These are phyloP conservation scores for Aspergillus eucalypticola DNA, from an alignment of 2,329 filamentous ascomycete genomes.

Conservation along the genomic window DNA sequence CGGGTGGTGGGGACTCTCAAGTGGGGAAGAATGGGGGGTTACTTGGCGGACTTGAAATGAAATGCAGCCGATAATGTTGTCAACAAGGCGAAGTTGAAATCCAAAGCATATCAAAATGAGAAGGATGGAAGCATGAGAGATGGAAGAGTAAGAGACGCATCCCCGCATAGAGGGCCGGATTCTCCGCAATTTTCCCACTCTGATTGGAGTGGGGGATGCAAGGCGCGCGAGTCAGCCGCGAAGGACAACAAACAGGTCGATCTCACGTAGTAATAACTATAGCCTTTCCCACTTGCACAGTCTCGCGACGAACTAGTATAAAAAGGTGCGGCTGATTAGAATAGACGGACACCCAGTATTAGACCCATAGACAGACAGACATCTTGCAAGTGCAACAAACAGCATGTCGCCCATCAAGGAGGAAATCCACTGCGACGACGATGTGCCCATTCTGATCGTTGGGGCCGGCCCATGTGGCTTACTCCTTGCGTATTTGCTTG, in stretches of 20 bases:
- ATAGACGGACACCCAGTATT: too few species aligned
- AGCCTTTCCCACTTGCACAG: not conserved
- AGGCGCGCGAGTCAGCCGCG: not conserved
- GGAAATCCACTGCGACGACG: not conserved
- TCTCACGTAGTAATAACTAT: not conserved
- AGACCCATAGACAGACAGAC: too few species aligned
- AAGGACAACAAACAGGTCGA: not conserved
- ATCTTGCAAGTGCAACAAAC: too few species aligned
- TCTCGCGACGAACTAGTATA: not conserved
- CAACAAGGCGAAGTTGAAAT: too few species aligned
- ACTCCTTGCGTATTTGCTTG: constrained; percentile 3
- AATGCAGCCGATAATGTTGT: too few species aligned
- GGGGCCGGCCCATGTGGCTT: constrained; percentile 5
- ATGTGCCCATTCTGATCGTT: constrained; percentile 1
- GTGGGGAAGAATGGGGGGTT: too few species aligned
- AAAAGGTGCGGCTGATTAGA: not conserved
- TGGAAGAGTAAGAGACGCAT: not conserved
- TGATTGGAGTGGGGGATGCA: not conserved
- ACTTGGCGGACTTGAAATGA: too few species aligned
- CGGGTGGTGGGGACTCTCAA: too few species aligned
- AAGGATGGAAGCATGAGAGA: not conserved
- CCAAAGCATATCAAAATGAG: not conserved
- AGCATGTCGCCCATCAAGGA: not conserved
- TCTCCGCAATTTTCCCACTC: not conserved
- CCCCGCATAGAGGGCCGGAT: not conserved